These are phyloP conservation scores for Kickxella alabastrina DNA, from an alignment of 192 early-diverging fungal genomes.

Conservation along the genomic window DNA sequence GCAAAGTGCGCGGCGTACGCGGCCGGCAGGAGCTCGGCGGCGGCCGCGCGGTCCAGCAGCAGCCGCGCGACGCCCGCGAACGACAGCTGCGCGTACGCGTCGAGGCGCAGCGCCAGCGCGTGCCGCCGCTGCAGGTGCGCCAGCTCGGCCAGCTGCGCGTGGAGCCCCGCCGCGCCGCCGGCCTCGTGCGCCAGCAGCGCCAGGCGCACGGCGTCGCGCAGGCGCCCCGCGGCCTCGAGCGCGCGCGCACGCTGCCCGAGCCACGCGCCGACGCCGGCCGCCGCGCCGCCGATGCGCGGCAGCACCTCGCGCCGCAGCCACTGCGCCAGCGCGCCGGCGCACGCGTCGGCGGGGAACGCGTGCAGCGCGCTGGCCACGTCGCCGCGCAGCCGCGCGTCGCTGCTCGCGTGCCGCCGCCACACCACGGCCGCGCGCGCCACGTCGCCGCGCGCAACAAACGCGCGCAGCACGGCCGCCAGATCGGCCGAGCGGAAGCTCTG, in stretches of 20 bases:
- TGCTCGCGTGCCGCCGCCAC: slow-evolving; percentile 58
- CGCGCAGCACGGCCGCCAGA: slow-evolving; percentile 38
- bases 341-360: slow-evolving; percentile 39
- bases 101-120: slow-evolving; percentile 41
- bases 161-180: slow-evolving; percentile 13
- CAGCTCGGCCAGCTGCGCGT: slow-evolving; percentile 56
- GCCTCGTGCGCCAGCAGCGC: slow-evolving; percentile 15
- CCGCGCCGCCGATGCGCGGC: slow-evolving; percentile 23
- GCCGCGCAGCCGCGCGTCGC: slow-evolving; percentile 29
- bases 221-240: slow-evolving; percentile 42
- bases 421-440: slow-evolving; percentile 34
- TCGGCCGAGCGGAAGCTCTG: slow-evolving; percentile 47
- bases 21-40: slow-evolving; percentile 55
- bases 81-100: slow-evolving; percentile 52
- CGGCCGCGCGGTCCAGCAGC: slow-evolving; percentile 59
- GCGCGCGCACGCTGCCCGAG: slow-evolving; percentile 52
- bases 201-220: slow-evolving; percentile 50
- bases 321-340: slow-evolving; percentile 11
- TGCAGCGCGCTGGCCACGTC: slow-evolving; percentile 50
- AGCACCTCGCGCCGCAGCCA: slow-evolving; percentile 59
- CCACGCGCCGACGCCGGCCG: slow-evolving; percentile 48
- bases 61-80: slow-evolving; percentile 51
- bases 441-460: slow-evolving; percentile 47
- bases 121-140: slow-evolving; percentile 54
- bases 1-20: slow-evolving; percentile 56